Base-by-base conservation (phyloP, 495 filamentous ascomycete genomes). In the Xylaria acuta region DNA sequence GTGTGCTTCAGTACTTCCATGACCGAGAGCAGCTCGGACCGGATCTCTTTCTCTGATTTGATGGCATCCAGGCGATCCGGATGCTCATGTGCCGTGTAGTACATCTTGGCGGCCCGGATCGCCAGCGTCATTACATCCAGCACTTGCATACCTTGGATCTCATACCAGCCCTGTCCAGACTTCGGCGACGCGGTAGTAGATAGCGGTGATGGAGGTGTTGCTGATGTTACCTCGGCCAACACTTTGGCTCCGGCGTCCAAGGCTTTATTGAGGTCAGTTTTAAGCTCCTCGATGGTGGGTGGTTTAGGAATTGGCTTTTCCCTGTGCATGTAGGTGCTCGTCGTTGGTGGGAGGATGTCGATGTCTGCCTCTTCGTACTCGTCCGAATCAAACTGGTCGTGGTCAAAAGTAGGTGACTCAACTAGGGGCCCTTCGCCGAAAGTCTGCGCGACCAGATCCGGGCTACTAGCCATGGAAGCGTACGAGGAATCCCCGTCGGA, bases 261-360 rank as follows among this genome's bases (percentile, higher is more conserved):
- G 1, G 93, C 86, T 54, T 87, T 86, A 64, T 88, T 85, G 25
- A 99, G 85, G 74, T 95, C 92, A 32, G 89, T 84, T 63, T 94
- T 90, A 38, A 98, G 83, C 67, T 94, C 90, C 27, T 90, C 83
- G 51, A 94, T 86, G 64, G 95, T 91, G 45, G 96, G 97, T 25
- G 95, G 93, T 5, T 92, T 95, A n/a, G 93, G 90, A 41, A 97
- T 86, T 63, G 92, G 91, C 73, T 94, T 95, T 41, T 92, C 91
- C 74, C 93, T 92, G 74, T 94, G 91, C 73, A 91, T 96, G 80
- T 98, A 99, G 9, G 97, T 98, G 84, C 94, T 97, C 11, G 94
- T 94, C 0, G 96, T 99, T 4, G 96, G 96, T 6, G 96, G 96
- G 18, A 97, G 90, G 91, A 99, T 95, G 49, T 89, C 84, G 34